Evolutionary conservation across 805 yeast genomes (phyloP).

Genomic region (Ogataea philodendri): DNA sequence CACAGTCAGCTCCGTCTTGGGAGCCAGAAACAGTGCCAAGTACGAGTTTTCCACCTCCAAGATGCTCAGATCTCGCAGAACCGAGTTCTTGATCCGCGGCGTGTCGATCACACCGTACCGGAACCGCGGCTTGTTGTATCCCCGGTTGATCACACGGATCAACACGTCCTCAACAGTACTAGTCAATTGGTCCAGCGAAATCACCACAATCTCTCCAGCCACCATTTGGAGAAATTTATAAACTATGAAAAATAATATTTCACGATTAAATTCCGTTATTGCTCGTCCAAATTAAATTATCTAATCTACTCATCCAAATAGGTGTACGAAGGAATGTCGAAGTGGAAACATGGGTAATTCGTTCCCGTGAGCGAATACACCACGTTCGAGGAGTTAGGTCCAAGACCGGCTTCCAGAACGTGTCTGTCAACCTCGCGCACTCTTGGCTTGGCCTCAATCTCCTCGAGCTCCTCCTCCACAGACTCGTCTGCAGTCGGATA

Average conservation of each 20-base stretch:
- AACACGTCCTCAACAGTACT: constrained; percentile 23
- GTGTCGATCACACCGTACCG: constrained; percentile 42
- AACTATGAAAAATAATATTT: neutral
- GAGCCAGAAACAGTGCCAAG: constrained; percentile 27
- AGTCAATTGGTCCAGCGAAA: constrained; percentile 4
- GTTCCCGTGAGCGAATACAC: constrained; percentile 57
- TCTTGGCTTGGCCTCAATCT: constrained; percentile 29
- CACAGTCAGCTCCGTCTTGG: constrained; percentile 14
- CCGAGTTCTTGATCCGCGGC: constrained; percentile 38
- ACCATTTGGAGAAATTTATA: constrained; percentile 2
- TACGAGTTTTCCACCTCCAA: constrained; percentile 26
- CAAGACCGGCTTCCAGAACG: constrained; percentile 23
- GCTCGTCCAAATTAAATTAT: neutral
- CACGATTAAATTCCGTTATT: neutral
- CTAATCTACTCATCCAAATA: constrained; percentile 20
- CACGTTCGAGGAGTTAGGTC: constrained; percentile 14
- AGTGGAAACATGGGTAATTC: constrained; percentile 72
- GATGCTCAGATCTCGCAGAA: constrained; percentile 28
- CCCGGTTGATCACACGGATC: constrained; percentile 43
- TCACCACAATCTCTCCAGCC: constrained; percentile 5
- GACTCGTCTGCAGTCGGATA: constrained; percentile 12
- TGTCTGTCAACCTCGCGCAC: constrained; percentile 16
- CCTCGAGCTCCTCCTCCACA: constrained; percentile 31
- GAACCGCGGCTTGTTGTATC: constrained; percentile 47
- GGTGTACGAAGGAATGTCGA: constrained; percentile 64